These are phyloP conservation scores for Phylloporus sp. DNA, from an alignment of 768 basidiomycete species.

Conservation along the genomic window DNA sequence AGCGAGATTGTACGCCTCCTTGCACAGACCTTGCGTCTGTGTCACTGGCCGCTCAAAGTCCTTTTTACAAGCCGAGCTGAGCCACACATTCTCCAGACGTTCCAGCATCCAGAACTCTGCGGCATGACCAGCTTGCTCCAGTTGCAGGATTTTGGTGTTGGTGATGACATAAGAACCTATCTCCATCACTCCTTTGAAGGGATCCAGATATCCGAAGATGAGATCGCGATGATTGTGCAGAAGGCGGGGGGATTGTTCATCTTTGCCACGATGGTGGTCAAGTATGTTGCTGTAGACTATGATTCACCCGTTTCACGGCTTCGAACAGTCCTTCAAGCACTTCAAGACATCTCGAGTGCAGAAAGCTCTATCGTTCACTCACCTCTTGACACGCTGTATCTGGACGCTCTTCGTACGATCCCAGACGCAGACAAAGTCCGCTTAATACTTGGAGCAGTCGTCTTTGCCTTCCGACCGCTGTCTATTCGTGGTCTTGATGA, in stretches of 20 bases:
- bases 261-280: constrained; percentile 27
- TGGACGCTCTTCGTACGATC: constrained; percentile 9
- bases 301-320: constrained; percentile 9
- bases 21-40: constrained; percentile 7
- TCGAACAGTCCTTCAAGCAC: constrained; percentile 7
- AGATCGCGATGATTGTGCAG: constrained; percentile 16
- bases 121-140: constrained; percentile 3
- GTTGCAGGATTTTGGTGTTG: constrained; percentile 20
- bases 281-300: constrained; percentile 16
- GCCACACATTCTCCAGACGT: constrained; percentile 16
- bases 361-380: constrained; percentile 10
- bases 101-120: constrained; percentile 15
- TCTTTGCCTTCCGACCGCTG: constrained; percentile 12
- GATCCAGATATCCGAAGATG: constrained; percentile 17
- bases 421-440: constrained; percentile 10
- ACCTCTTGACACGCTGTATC: constrained; percentile 13
- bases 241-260: constrained; percentile 27
- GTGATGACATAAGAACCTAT: constrained; percentile 23
- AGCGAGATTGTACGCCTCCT: constrained; percentile 23
- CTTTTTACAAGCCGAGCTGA: constrained; percentile 24
- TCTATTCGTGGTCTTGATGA: constrained; percentile 11
- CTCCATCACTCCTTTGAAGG: constrained; percentile 18
- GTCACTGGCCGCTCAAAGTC: constrained; percentile 23
- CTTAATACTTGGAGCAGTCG: constrained; percentile 10
- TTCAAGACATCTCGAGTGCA: neutral